Evolutionary conservation across 345 rosid genomes (phyloP), one percentile per base, ranked within the genome.

Genomic region (Punica granatum): DNA sequence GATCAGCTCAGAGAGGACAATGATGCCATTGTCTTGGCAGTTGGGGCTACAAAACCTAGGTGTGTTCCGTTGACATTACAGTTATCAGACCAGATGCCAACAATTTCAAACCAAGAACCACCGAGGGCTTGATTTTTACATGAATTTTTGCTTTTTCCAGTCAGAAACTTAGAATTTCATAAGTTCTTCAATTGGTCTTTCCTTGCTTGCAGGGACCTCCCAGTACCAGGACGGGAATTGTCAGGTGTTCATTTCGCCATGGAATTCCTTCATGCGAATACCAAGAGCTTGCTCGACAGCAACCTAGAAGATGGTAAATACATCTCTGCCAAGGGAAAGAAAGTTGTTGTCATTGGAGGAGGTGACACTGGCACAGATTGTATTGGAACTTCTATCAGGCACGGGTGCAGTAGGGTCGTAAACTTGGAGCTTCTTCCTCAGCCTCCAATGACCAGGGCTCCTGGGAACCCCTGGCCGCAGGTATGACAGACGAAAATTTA

Each of bases 381-480:
- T 72, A 86, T 95, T 6, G 99, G 97, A 64, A 95, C 99, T 63
- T 95, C 99, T 9, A 87, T 95, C 67, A 90, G 99, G 21, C 99
- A 95, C 75, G 98, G 97, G 34, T 95, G 99, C 74, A 83, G 60
- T 69, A 81, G 75, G 70, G 18, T 95, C 1, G 83, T 88, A 37
- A 95, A 95, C 76, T 80, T 95, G 7, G 99, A 95, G 85, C 98
- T 95, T 70, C 92, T 92, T 66, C 92, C 99, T 46, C 85, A 87
- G 80, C 98, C 99, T 41, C 98, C 99, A 19, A 65, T 39, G 72
- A 76, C 78, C 4, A 85, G 99, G 80, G 98, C 96, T 67, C 88
- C 96, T 26, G 97, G 97, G 74, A 95, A 95, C 82, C 99, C 98
- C n/a, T 95, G 99, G 99, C 99, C 99, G 39, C 99, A 95, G 97